These are phyloP conservation scores for Mycotypha africana DNA, from an alignment of 371 early-diverging fungal species.

Conservation along the genomic window DNA sequence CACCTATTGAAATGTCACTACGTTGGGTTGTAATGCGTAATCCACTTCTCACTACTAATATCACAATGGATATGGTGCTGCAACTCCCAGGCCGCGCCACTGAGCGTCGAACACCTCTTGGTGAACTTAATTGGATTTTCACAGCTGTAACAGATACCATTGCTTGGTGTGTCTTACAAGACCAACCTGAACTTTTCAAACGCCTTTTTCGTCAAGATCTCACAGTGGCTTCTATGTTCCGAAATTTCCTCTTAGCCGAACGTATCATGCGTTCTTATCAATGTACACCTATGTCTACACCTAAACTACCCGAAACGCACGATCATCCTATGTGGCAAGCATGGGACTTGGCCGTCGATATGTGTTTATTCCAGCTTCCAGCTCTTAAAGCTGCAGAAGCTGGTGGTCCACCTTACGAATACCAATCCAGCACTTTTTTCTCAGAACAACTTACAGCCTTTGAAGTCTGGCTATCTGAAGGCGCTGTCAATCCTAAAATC, in stretches of 20 bases:
- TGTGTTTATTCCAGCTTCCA: constrained; percentile 90
- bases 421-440: constrained; percentile 85
- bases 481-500: constrained; percentile 61
- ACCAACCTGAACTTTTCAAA: constrained; percentile 84
- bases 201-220: constrained; percentile 92
- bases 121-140: constrained; percentile 98
- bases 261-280: constrained; percentile 91
- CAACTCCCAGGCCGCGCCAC: constrained; percentile 85
- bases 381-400: constrained; percentile 59
- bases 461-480: constrained; percentile 92
- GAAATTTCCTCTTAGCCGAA: constrained; percentile 94
- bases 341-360: constrained; percentile 95
- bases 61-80: constrained; percentile 82
- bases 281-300: constrained; percentile 87
- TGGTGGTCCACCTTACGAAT: constrained; percentile 48
- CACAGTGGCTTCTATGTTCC: constrained; percentile 91
- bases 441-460: constrained; percentile 95
- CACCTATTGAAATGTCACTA: constrained; percentile 92
- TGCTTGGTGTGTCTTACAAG: constrained; percentile 91
- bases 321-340: constrained; percentile 96
- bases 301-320: constrained; percentile 82
- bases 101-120: constrained; percentile 91
- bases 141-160: constrained; percentile 98
- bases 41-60: constrained; percentile 62
- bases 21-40: constrained; percentile 90